Evolutionary conservation across 768 basidiomycete species (phyloP).

Genomic region (Termitomyces sp.): DNA sequence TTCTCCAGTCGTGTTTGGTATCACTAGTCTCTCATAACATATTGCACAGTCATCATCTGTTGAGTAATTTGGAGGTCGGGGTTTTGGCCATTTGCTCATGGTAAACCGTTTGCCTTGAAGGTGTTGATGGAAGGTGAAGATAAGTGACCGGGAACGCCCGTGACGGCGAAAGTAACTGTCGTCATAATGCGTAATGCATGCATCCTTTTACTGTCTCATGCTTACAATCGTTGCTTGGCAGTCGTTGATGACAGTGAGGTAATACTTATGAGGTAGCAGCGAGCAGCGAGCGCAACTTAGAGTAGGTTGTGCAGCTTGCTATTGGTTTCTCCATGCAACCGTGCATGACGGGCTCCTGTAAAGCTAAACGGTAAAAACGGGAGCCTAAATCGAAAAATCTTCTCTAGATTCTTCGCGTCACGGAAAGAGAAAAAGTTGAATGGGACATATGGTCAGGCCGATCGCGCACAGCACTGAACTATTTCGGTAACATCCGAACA

Average conservation of each 20-base stretch:
- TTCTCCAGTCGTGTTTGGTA: conserved; percentile 8
- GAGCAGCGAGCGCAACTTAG: background rate
- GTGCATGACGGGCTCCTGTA: background rate
- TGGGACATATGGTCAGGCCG: background rate
- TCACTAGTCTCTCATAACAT: conserved; percentile 7
- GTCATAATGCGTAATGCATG: background rate
- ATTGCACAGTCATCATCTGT: conserved; percentile 9
- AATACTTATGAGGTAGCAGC: background rate
- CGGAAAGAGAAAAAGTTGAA: background rate
- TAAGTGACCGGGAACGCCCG: background rate
- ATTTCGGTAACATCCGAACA: conserved; percentile 1
- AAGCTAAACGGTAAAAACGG: background rate
- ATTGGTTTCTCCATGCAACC: background rate
- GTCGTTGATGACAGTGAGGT: no score
- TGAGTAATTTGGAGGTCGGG: conserved; percentile 8
- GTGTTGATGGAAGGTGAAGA: background rate
- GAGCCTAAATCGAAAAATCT: no score
- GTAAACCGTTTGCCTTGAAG: background rate
- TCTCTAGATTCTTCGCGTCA: background rate
- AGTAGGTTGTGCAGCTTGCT: background rate
- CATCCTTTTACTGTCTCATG: background rate
- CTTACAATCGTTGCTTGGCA: background rate
- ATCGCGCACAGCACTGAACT: background rate
- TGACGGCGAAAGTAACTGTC: background rate
- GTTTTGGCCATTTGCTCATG: conserved; percentile 7